Evolutionary conservation across 2,329 filamentous ascomycete genomes (phyloP).

Genomic region (Fusarium decemcellulare): DNA sequence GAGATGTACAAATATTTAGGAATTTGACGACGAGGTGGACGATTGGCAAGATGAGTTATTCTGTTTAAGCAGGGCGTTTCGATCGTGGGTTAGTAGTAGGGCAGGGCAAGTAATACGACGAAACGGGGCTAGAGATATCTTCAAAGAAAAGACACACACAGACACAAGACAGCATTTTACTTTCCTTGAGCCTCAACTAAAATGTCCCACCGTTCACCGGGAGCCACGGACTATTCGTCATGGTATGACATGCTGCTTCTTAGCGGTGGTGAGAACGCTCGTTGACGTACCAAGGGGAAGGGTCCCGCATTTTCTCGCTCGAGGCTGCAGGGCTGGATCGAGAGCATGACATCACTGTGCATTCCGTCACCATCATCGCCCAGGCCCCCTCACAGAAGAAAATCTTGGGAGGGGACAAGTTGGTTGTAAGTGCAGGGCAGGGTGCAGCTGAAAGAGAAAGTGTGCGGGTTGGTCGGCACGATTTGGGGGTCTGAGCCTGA

Average conservation of each 20-base stretch:
- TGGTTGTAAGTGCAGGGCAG: conserved; percentile 23
- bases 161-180: conserved; percentile 1
- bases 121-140: conserved; percentile 8
- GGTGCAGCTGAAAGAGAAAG: conserved; percentile 20
- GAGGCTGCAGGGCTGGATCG: conserved; percentile 30
- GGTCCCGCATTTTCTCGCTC: conserved; percentile 17
- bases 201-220: conserved; percentile 5
- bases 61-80: conserved; percentile 32
- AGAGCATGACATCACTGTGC: conserved; percentile 54
- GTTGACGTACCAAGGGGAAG: conserved; percentile 40
- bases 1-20: conserved; percentile 14
- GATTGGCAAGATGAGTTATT: conserved; percentile 7
- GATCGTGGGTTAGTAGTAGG: neutral
- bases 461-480: neutral
- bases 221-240: conserved; percentile 32
- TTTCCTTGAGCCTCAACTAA: conserved; percentile 8
- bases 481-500: conserved; percentile 2
- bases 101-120: conserved; percentile 8
- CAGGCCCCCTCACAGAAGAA: conserved; percentile 2
- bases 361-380: conserved; percentile 45
- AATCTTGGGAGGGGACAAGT: conserved; percentile 19
- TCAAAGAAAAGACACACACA: neutral
- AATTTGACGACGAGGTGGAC: neutral
- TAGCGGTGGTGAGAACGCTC: conserved; percentile 5
- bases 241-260: neutral